Conservation (phyloP, 2,329 filamentous ascomycete species). For the Tolypocladium nubicola region DNA sequence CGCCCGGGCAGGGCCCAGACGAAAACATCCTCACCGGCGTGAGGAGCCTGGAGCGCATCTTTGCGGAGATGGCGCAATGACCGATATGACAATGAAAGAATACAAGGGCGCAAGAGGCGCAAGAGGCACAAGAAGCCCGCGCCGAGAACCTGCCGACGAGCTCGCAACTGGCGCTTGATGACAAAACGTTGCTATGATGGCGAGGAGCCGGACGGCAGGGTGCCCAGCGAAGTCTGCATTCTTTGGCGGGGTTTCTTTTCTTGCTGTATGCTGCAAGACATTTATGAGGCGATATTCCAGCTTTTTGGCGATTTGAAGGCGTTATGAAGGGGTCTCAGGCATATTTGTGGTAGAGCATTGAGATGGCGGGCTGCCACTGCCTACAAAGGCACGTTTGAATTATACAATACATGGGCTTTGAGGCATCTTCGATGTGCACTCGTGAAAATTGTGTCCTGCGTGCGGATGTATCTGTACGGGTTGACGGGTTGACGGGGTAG, state of each 20-base stretch:
- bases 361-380: background rate
- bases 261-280: background rate
- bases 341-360: background rate
- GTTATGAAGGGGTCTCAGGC: background rate
- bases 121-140: no score
- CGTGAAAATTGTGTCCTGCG: background rate
- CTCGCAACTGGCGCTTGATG: background rate
- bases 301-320: background rate
- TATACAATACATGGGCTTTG: background rate
- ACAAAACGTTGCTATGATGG: background rate
- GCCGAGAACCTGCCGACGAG: background rate
- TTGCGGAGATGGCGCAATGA: slow-evolving; percentile 49
- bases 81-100: background rate
- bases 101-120: background rate
- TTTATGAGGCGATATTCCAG: background rate
- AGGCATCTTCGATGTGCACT: background rate
- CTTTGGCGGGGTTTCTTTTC: background rate
- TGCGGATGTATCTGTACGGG: background rate
- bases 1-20: slow-evolving; percentile 71
- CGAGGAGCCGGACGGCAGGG: background rate
- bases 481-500: background rate
- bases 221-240: slow-evolving; percentile 1
- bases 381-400: background rate
- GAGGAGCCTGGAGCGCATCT: slow-evolving; percentile 58
- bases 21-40: slow-evolving; percentile 73